Conservation (phyloP, 2,329 filamentous ascomycete species). For the Ceratocystis lukuohia region DNA sequence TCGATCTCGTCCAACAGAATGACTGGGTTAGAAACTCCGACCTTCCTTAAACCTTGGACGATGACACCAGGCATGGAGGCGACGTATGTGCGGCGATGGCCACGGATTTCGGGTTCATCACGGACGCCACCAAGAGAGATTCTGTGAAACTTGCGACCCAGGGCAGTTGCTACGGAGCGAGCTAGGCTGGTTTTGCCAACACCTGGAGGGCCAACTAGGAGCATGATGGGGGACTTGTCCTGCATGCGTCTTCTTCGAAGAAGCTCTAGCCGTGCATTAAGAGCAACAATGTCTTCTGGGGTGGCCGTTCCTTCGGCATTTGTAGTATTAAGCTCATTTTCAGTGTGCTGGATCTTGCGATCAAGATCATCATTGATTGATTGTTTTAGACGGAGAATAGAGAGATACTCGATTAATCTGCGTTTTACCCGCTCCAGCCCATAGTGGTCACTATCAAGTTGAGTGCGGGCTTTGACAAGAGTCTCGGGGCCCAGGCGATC, state of each 20-base stretch:
- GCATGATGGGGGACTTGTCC: constrained; percentile 90
- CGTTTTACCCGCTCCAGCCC: constrained; percentile 97
- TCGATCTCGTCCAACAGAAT: constrained; percentile 96
- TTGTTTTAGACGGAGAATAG: constrained; percentile 91
- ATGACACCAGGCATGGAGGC: constrained; percentile 97
- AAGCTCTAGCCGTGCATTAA: constrained; percentile 53
- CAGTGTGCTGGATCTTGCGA: constrained; percentile 56
- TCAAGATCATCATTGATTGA: constrained; percentile 74
- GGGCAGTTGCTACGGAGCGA: constrained; percentile 78
- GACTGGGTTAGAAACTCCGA: constrained; percentile 88
- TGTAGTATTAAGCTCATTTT: constrained; percentile 36
- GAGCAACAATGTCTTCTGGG: constrained; percentile 26
- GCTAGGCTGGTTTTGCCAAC: constrained; percentile 94
- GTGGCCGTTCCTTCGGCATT: constrained; percentile 30
- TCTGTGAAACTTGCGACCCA: constrained; percentile 90
- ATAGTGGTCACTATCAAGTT: constrained; percentile 92
- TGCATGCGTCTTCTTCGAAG: constrained; percentile 72
- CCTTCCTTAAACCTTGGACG: constrained; percentile 87
- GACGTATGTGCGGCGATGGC: constrained; percentile 89
- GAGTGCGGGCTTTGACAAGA: constrained; percentile 64
- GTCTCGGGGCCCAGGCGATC: constrained; percentile 77
- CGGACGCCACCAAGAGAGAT: constrained; percentile 92
- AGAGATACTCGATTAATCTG: constrained; percentile 83
- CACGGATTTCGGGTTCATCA: constrained; percentile 92
- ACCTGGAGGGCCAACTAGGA: constrained; percentile 84